Evolutionary conservation across 495 filamentous ascomycete species (phyloP).

Genomic region (Penicillium flavigenum): DNA sequence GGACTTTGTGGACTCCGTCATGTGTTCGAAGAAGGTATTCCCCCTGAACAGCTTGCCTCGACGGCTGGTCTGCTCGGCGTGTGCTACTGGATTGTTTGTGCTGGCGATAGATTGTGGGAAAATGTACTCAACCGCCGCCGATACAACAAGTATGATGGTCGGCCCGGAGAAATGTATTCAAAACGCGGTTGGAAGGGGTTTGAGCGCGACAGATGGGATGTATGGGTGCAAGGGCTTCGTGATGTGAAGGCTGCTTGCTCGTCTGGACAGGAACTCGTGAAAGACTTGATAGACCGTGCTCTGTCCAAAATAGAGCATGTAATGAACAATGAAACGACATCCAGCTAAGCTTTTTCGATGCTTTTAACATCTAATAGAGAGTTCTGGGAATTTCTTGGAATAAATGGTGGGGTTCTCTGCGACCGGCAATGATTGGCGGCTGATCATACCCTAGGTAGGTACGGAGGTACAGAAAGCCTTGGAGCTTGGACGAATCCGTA

Average conservation of each 20-base stretch:
- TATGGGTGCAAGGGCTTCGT: slow-evolving; percentile 4
- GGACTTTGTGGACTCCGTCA: neutral
- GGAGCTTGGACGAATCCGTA: too few species aligned
- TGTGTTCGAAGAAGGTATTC: slow-evolving; percentile 1
- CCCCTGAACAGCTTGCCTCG: neutral
- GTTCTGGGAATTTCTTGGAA: too few species aligned
- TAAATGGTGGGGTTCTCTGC: too few species aligned
- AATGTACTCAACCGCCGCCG: slow-evolving; percentile 4
- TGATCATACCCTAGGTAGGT: too few species aligned
- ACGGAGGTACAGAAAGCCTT: too few species aligned
- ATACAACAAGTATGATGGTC: slow-evolving; percentile 9
- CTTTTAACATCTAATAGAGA: neutral
- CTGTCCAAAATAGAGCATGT: neutral
- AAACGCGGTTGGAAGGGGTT: slow-evolving; percentile 3
- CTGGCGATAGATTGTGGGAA: slow-evolving; percentile 7
- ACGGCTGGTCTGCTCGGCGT: slow-evolving; percentile 2
- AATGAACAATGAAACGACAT: neutral
- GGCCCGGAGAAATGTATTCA: neutral
- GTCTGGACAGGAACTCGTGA: neutral
- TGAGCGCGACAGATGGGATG: slow-evolving; percentile 5
- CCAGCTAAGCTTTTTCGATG: neutral
- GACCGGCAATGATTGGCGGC: too few species aligned
- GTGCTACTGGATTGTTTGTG: slow-evolving; percentile 6
- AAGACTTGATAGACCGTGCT: slow-evolving; percentile 1
- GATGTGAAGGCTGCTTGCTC: neutral